These are phyloP conservation scores for Neopestalotiopsis sp. DNA, from an alignment of 2,329 filamentous ascomycete species.

Conservation along the genomic window DNA sequence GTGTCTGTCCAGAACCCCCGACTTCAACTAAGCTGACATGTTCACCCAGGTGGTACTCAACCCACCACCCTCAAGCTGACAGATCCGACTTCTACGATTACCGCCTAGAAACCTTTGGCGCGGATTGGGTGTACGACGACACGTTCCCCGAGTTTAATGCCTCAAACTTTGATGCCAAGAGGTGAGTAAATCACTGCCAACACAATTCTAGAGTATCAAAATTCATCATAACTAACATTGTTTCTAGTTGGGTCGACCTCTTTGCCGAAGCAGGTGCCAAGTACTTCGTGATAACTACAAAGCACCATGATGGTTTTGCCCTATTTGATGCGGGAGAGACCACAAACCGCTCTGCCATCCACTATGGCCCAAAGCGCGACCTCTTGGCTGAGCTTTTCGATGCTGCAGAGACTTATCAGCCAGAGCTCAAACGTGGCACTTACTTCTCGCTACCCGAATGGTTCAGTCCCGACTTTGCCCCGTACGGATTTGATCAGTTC, in stretches of 20 bases:
- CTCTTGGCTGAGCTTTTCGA: constrained; percentile 45
- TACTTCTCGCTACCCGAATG: constrained; percentile 52
- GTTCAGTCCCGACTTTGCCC: constrained; percentile 47
- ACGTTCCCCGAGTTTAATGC: constrained; percentile 57
- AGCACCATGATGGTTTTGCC: constrained; percentile 50
- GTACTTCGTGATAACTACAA: constrained; percentile 49
- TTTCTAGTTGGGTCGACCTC: constrained; percentile 34
- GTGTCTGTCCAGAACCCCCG: neutral
- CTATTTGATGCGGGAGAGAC: constrained; percentile 43
- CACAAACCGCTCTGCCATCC: constrained; percentile 42
- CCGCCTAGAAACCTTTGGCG: constrained; percentile 52
- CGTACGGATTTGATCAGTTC: constrained; percentile 43
- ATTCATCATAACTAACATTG: constrained; percentile 24
- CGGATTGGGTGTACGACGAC: constrained; percentile 56
- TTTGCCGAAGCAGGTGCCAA: constrained; percentile 36
- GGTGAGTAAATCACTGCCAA: constrained; percentile 45
- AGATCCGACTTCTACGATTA: constrained; percentile 49
- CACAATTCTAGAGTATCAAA: constrained; percentile 3
- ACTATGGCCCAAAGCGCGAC: constrained; percentile 44
- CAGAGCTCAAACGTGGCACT: constrained; percentile 43
- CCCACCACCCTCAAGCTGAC: constrained; percentile 44
- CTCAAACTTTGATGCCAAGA: constrained; percentile 51
- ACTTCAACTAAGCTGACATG: neutral
- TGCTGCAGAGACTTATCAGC: constrained; percentile 42
- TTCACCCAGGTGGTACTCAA: constrained; percentile 44